Percentiles rank a stretch among this genome's conserved stretches.
Evolutionary conservation across 805 yeast species (phyloP).

Genomic region (Starmerella riodocensis): DNA sequence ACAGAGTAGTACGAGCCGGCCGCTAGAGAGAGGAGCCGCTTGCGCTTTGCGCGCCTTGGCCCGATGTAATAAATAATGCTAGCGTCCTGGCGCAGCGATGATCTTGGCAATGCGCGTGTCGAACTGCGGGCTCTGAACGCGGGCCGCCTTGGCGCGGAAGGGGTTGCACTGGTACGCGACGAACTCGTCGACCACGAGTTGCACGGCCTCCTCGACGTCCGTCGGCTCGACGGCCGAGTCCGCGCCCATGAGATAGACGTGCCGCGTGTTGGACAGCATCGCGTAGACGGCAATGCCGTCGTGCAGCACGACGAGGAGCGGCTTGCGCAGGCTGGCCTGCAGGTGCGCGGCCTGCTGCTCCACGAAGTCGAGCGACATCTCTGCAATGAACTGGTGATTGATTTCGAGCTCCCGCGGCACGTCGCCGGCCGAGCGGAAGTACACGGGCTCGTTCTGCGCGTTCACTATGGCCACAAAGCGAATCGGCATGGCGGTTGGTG

Average conservation of each 20-base stretch:
- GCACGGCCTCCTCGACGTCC: constrained; percentile 13
- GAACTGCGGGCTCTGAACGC: constrained; percentile 22
- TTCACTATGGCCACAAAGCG: constrained; percentile 19
- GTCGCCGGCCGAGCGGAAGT: constrained; percentile 12
- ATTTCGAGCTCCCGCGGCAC: constrained; percentile 7
- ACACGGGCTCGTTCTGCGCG: constrained; percentile 12
- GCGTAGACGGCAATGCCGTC: constrained; percentile 30
- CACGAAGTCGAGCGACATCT: constrained; percentile 29
- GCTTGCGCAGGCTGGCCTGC: constrained; percentile 13
- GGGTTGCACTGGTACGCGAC: constrained; percentile 27
- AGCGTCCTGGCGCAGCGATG: no score
- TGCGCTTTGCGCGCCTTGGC: no score
- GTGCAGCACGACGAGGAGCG: constrained; percentile 25
- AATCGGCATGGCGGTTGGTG: constrained; percentile 9
- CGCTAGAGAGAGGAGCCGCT: no score
- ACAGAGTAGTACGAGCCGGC: no score
- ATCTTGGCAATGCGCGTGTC: constrained; percentile 16
- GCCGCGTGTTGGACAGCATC: constrained; percentile 25
- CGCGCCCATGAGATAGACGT: constrained; percentile 25
- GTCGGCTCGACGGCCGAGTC: constrained; percentile 19
- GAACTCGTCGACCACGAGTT: constrained; percentile 23
- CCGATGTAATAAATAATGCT: no score
- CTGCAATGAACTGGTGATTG: constrained; percentile 27
- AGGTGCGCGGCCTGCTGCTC: constrained; percentile 18
- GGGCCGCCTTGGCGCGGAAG: constrained; percentile 19